phyloP scores from a whole-genome alignment of 192 early-diverging fungal species.

The Backusella luteola region DNA sequence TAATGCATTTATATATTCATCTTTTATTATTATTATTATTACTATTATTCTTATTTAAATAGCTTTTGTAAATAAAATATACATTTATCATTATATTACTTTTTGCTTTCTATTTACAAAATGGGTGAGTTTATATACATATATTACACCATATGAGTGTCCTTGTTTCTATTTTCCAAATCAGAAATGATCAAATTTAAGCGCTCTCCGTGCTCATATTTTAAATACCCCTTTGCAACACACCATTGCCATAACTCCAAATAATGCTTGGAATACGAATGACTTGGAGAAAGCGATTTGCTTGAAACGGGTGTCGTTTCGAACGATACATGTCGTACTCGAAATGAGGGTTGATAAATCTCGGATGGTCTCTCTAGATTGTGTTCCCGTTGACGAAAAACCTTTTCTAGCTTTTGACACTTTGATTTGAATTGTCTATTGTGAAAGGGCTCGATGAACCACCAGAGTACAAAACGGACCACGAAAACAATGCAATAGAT shows the following conservation, averaged over 20 bases:
- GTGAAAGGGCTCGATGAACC: neutral
- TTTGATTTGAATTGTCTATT: neutral
- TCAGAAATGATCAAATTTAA: conserved; percentile 1
- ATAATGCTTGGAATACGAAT: neutral
- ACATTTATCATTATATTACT: neutral
- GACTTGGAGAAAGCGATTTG: neutral
- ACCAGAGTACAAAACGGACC: neutral
- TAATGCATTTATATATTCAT: neutral
- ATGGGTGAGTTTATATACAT: neutral
- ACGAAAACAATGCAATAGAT: neutral
- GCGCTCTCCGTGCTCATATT: conserved; percentile 5
- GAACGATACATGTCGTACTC: neutral
- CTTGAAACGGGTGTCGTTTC: neutral
- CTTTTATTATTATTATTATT: no score
- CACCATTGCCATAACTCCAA: conserved; percentile 11
- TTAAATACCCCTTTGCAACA: conserved; percentile 14
- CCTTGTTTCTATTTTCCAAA: neutral
- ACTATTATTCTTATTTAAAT: neutral
- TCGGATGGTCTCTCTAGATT: neutral
- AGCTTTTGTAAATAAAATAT: neutral
- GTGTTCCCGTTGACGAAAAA: neutral
- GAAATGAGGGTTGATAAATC: neutral
- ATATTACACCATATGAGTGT: neutral
- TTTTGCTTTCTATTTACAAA: neutral
- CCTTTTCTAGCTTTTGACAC: neutral